Base-by-base conservation (phyloP, 345 rosid species). In the Moringa oleifera region DNA sequence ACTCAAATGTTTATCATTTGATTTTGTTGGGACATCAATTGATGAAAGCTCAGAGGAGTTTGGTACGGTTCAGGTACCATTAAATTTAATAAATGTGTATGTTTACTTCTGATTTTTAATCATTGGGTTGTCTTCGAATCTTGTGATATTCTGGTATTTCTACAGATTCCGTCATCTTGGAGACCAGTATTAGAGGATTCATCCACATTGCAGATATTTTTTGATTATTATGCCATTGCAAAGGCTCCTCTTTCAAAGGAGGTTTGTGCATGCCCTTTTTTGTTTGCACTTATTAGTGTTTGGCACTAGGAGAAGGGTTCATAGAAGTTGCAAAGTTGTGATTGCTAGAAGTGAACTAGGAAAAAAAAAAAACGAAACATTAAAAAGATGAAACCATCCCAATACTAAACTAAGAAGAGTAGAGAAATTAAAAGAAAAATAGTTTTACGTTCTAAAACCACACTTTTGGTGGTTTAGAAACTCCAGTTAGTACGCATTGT, bases 31-130 rank as follows among this genome's bases (percentile, higher is more conserved):
- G 74, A 90, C 99, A 58, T 83, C 95, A 46, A 80, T 89, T 71
- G 99, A 95, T 74, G 99, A 95, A 84, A 89, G 96, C 70, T 89
- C 99, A 31, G 98, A 91, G 72, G 99, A 95, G 79, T 95, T 91
- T 83, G 99, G 98, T 70, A 91, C 97, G 25, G 91, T 95, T 73
- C 99, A 91, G 99, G 99, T 91, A 75, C 22, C 55, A 53, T 25
- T 56, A n/a, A 7, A 6, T 61, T 24, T 41, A 19, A 22, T 20
- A 11, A 18, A 16, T 45, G 7, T 36, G 10, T 56, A 36, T 57
- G 57, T 57, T 24, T 1, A 19, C 46, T 62, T 20, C 46, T 17
- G 57, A 53, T 36, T 18, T 51, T 51, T 51, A 12, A 51, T 20
- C 54, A 6, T 51, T 51, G 56, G 52, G 57, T 59, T 63, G 52